phyloP scores from a whole-genome alignment of 192 early-diverging fungal species.

The Coemansia sp. region DNA sequence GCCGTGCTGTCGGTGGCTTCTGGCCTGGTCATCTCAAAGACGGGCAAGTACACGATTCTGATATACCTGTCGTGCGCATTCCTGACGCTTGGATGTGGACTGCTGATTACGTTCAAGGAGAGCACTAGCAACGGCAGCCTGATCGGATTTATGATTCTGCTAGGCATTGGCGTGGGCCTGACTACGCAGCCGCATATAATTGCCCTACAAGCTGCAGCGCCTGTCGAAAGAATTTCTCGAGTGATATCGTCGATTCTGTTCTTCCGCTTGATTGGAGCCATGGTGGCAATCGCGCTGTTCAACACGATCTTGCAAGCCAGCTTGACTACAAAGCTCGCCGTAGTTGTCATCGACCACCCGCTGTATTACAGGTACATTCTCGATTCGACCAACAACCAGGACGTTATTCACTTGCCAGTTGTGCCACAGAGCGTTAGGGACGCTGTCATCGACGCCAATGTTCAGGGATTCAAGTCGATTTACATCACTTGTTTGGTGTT shows the following conservation, averaged over 20 bases:
- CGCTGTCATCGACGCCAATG: conserved; percentile 36
- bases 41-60: conserved; percentile 4
- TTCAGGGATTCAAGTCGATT: conserved; percentile 22
- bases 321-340: conserved; percentile 38
- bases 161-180: conserved; percentile 42
- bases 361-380: conserved; percentile 40
- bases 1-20: conserved; percentile 12
- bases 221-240: conserved; percentile 2
- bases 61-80: conserved; percentile 12
- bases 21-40: conserved; percentile 14
- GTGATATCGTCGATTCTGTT: conserved; percentile 33
- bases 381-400: conserved; percentile 35
- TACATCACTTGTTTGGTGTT: conserved; percentile 34
- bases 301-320: conserved; percentile 40
- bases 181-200: conserved; percentile 36
- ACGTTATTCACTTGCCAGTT: conserved; percentile 33
- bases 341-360: conserved; percentile 23
- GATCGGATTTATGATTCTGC: conserved; percentile 33
- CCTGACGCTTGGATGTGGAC: conserved; percentile 27
- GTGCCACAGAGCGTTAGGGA: conserved; percentile 46
- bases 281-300: conserved; percentile 38
- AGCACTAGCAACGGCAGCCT: conserved; percentile 25
- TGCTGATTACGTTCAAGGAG: conserved; percentile 27
- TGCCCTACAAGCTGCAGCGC: conserved; percentile 20
- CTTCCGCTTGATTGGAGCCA: conserved; percentile 31